These are phyloP conservation scores for Geotrichum phurueaensis DNA, from an alignment of 1,139 yeast species.

Conservation along the genomic window DNA sequence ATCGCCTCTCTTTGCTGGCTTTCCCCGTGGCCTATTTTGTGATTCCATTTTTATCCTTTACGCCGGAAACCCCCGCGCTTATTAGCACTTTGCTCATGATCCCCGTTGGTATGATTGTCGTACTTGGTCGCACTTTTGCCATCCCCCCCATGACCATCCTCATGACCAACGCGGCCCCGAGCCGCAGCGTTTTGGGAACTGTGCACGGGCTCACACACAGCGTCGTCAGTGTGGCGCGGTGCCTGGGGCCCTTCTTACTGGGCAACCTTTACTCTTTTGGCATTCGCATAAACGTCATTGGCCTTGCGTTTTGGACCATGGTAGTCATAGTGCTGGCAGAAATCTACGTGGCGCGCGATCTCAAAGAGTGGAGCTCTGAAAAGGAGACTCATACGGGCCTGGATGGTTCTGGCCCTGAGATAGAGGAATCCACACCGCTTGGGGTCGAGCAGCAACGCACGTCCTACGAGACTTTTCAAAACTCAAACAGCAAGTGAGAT, in stretches of 20 bases:
- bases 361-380: conserved; percentile 30
- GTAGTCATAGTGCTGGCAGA: conserved; percentile 32
- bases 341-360: conserved; percentile 23
- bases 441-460: background rate
- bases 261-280: conserved; percentile 47
- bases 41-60: conserved; percentile 49
- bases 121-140: conserved; percentile 30
- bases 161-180: conserved; percentile 31
- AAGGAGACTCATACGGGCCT: background rate
- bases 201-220: conserved; percentile 33
- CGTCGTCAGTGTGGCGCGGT: conserved; percentile 49
- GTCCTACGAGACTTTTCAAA: background rate
- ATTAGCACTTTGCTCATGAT: conserved; percentile 8
- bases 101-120: conserved; percentile 17
- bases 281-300: conserved; percentile 41
- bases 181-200: conserved; percentile 28
- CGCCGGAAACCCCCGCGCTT: conserved; percentile 40
- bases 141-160: conserved; percentile 33
- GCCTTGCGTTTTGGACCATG: conserved; percentile 49
- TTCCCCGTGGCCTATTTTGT: conserved; percentile 48
- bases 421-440: background rate
- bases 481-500: background rate
- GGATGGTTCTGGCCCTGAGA: background rate
- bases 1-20: conserved; percentile 39
- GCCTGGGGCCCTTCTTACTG: conserved; percentile 51